Evolutionary conservation across 495 filamentous ascomycete genomes (phyloP).

Genomic region (Astrothelium macrocarpum): DNA sequence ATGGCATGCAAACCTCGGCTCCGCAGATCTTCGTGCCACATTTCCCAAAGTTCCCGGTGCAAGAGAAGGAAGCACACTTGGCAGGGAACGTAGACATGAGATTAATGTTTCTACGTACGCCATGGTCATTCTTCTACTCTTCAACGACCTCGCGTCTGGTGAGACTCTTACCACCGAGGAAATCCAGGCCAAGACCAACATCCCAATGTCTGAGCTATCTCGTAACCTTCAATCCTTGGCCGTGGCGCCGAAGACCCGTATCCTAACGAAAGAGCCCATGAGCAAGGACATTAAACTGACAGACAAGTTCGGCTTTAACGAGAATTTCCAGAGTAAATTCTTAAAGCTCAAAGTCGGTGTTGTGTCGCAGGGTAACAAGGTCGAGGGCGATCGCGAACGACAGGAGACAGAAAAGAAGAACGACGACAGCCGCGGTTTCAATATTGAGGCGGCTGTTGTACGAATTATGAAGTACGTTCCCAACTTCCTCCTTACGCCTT

Average conservation of each 20-base stretch:
- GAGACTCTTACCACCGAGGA: conserved; percentile 70
- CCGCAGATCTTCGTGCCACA: conserved; percentile 70
- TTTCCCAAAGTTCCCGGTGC: conserved; percentile 55
- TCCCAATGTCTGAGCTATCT: conserved; percentile 66
- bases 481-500: conserved; percentile 6
- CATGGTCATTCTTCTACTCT: conserved; percentile 81
- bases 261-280: conserved; percentile 76
- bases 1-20: conserved; percentile 75
- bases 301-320: conserved; percentile 79
- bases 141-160: conserved; percentile 64
- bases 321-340: conserved; percentile 69
- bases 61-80: conserved; percentile 43
- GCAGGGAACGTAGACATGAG: conserved; percentile 74
- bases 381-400: conserved; percentile 75
- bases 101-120: conserved; percentile 87
- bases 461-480: conserved; percentile 84
- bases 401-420: conserved; percentile 83
- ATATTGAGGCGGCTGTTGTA: conserved; percentile 84
- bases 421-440: conserved; percentile 62
- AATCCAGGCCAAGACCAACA: conserved; percentile 72
- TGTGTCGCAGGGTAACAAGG: conserved; percentile 59
- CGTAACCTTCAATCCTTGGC: conserved; percentile 78
- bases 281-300: conserved; percentile 69
- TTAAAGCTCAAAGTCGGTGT: conserved; percentile 81
- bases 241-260: conserved; percentile 71